Percentiles rank a stretch among this genome's conserved stretches.
phyloP scores from a whole-genome alignment of 2,329 filamentous ascomycete genomes.

The Bipolaris cookei region DNA sequence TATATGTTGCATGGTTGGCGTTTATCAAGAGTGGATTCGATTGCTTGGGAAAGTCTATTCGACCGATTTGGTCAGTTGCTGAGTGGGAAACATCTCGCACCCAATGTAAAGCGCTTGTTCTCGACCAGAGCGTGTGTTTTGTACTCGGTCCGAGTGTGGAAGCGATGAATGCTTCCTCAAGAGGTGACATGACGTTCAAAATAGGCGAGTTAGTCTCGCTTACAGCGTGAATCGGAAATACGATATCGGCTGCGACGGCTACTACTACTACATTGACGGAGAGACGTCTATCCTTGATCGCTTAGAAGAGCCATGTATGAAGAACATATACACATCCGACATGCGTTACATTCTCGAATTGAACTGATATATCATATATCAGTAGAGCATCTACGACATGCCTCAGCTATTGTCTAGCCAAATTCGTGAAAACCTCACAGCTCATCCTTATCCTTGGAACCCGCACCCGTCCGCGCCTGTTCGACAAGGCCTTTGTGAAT shows the following conservation, averaged over 20 bases:
- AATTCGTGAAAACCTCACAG: constrained; percentile 16
- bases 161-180: not conserved
- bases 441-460: constrained; percentile 34
- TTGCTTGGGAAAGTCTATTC: not conserved
- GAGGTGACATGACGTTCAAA: not conserved
- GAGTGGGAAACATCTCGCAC: not conserved
- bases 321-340: not conserved
- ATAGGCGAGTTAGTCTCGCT: not conserved
- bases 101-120: not conserved
- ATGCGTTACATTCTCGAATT: not conserved
- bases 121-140: too few species aligned
- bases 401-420: not conserved
- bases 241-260: not conserved
- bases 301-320: not conserved
- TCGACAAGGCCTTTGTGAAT: constrained; percentile 63
- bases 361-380: not conserved
- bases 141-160: not conserved
- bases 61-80: too few species aligned
- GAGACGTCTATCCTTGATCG: too few species aligned
- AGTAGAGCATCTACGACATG: not conserved
- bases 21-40: not conserved
- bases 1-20: constrained; percentile 7
- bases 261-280: too few species aligned
- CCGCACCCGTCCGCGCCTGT: constrained; percentile 37
- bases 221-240: not conserved